A percentile compares a stretch with the other conserved stretches of the same genome.
phyloP scores from a whole-genome alignment of 2,329 filamentous ascomycete genomes.

The Fusarium bulbicola region DNA sequence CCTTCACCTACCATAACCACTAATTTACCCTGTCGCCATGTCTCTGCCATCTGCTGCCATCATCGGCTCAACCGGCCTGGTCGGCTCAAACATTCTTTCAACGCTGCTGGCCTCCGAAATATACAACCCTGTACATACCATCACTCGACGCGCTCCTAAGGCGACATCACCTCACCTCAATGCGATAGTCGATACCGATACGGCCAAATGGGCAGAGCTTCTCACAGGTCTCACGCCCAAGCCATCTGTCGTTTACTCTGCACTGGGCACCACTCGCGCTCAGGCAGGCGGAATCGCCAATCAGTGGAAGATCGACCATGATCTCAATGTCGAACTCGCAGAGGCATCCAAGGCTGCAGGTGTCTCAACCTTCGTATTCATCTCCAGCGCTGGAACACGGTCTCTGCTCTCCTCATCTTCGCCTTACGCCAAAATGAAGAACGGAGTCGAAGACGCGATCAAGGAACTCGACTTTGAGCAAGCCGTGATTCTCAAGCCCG shows the following conservation, averaged over 20 bases:
- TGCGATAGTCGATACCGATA: conserved; percentile 70
- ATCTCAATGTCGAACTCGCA: conserved; percentile 83
- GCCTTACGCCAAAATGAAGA: conserved; percentile 77
- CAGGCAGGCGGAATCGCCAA: conserved; percentile 78
- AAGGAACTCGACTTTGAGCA: conserved; percentile 78
- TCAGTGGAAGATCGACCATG: conserved; percentile 89
- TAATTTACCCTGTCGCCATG: conserved; percentile 15
- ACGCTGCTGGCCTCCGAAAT: conserved; percentile 65
- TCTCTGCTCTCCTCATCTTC: conserved; percentile 53
- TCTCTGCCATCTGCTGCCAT: conserved; percentile 58
- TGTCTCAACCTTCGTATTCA: conserved; percentile 78
- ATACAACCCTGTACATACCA: conserved; percentile 67
- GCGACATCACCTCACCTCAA: conserved; percentile 67
- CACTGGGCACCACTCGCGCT: conserved; percentile 81
- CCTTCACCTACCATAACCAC: not conserved
- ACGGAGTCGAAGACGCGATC: conserved; percentile 83
- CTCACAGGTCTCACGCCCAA: conserved; percentile 64
- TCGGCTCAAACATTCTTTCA: conserved; percentile 78
- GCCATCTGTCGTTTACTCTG: conserved; percentile 76
- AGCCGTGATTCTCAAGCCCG: conserved; percentile 78
- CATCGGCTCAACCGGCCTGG: conserved; percentile 73
- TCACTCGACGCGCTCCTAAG: conserved; percentile 72
- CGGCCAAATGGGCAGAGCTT: conserved; percentile 71
- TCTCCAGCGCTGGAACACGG: conserved; percentile 67
- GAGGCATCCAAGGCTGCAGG: conserved; percentile 77